phyloP scores from a whole-genome alignment of 140 eudicot species.

The Cichorium intybus region DNA sequence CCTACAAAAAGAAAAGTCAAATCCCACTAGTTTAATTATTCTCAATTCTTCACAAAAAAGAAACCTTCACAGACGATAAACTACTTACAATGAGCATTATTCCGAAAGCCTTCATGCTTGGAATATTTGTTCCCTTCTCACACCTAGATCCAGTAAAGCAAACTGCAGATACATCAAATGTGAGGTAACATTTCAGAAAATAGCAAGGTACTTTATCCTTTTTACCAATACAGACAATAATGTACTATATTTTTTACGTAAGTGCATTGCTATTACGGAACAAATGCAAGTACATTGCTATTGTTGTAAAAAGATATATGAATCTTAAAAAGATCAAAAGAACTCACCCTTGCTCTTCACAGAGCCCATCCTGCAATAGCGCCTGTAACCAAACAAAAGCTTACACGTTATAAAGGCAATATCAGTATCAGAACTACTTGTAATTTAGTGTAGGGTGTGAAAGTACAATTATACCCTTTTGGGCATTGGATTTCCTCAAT shows the following conservation, averaged over 20 bases:
- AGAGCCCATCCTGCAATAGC: conserved; percentile 65
- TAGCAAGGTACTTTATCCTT: too few species aligned
- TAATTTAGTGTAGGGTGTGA: not conserved
- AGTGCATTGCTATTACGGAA: too few species aligned
- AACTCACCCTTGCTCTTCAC: conserved; percentile 44
- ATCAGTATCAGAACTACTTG: not conserved
- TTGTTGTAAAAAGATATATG: too few species aligned
- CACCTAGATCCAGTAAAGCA: conserved; percentile 74
- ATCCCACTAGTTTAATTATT: not conserved
- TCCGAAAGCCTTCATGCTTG: conserved; percentile 65
- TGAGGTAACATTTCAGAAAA: not conserved
- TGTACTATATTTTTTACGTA: too few species aligned
- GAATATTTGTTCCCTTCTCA: conserved; percentile 50
- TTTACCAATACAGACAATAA: too few species aligned
- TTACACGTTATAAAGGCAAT: not conserved
- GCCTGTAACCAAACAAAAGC: conserved; percentile 43
- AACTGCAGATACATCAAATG: conserved; percentile 44
- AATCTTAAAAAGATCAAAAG: too few species aligned
- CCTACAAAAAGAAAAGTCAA: conserved; percentile 36
- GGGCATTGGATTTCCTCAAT: conserved; percentile 40
- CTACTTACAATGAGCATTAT: conserved; percentile 66
- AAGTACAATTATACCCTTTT: conserved; percentile 45
- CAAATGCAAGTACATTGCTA: too few species aligned
- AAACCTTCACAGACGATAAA: not conserved
- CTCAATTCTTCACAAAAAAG: not conserved